Evolutionary conservation across 78 protist genomes (phyloP), one percentile per base, ranked within the genome.

Genomic region (Emiliania huxleyi): DNA sequence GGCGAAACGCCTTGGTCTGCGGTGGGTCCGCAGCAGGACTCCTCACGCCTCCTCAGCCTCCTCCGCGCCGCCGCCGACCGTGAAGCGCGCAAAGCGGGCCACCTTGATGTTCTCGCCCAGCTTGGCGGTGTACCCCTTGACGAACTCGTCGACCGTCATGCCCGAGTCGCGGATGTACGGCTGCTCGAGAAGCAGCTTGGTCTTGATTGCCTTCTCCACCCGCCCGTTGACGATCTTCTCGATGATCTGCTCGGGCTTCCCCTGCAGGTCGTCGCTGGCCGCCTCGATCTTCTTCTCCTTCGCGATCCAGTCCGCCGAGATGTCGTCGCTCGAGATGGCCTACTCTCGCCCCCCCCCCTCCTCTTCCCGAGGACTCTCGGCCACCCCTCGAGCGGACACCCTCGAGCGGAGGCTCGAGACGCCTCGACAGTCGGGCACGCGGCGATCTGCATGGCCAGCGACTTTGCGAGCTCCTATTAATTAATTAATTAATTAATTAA

Each of bases 101-200:
- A 90, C 52, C 87, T 71, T 69, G 29, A 90, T 90, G 85, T 90
- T 90, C 93, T 90, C 93, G 40, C 93, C 93, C 38, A 90, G 44
- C 42, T 69, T 71, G 45, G 73, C 1, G 56, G 49, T 52, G 75
- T 49, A n/a, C n/a, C 22, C 0, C 46, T 38, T 40, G 91, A 89
- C n/a, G 33, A 89, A 23, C 56, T 49, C 35, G 8, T 89, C 46
- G 37, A 89, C 46, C 4, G 45, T 89, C 46, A 52, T 23, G 0
- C 11, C 18, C n/a, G 73, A 48, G 91, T 89, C 73, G 26, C 52
- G 55, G 71, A 90, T 90, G 87, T 90, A 90, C 19, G 93, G 87
- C 79, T 69, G 85, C 87, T 69, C 69, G 21, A 90, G 49, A 1
- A 90, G 93, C 44, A 44, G 56, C 79, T 90, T 90, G n/a, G 73